These are phyloP conservation scores for Starmerella bombicola DNA, from an alignment of 805 yeast species.

Conservation along the genomic window DNA sequence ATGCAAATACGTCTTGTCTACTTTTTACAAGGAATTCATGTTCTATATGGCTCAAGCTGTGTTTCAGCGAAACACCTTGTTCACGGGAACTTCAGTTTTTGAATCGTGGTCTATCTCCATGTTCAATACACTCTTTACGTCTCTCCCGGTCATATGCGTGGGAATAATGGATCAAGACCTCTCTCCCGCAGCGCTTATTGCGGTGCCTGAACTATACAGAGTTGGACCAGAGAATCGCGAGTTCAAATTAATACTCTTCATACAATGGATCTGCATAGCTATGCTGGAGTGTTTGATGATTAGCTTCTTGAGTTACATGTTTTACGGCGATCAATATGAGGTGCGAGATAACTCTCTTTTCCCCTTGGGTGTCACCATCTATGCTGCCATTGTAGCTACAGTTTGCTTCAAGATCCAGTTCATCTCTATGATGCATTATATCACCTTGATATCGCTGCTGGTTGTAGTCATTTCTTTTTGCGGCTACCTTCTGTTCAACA, in stretches of 20 bases:
- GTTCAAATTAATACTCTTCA: constrained; percentile 57
- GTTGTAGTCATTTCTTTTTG: constrained; percentile 58
- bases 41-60: constrained; percentile 82
- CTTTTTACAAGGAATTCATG: constrained; percentile 86
- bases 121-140: constrained; percentile 93
- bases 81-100: constrained; percentile 84
- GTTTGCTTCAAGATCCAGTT: constrained; percentile 70
- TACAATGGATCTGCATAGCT: constrained; percentile 69
- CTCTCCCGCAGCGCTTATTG: constrained; percentile 72
- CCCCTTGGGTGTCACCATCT: constrained; percentile 68
- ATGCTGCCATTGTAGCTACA: constrained; percentile 56
- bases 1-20: constrained; percentile 78
- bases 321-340: constrained; percentile 58
- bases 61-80: constrained; percentile 74
- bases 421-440: constrained; percentile 54
- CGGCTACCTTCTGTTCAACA: constrained; percentile 81
- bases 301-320: constrained; percentile 50
- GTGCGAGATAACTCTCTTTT: constrained; percentile 62
- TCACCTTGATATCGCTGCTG: constrained; percentile 54
- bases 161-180: constrained; percentile 95
- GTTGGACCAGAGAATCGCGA: constrained; percentile 63
- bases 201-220: constrained; percentile 80
- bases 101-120: constrained; percentile 95
- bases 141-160: constrained; percentile 76
- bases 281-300: constrained; percentile 58